Percentiles rank a stretch among this genome's conserved stretches.
Conservation (phyloP, 441 rosid species). For the Brassica hybrid region DNA sequence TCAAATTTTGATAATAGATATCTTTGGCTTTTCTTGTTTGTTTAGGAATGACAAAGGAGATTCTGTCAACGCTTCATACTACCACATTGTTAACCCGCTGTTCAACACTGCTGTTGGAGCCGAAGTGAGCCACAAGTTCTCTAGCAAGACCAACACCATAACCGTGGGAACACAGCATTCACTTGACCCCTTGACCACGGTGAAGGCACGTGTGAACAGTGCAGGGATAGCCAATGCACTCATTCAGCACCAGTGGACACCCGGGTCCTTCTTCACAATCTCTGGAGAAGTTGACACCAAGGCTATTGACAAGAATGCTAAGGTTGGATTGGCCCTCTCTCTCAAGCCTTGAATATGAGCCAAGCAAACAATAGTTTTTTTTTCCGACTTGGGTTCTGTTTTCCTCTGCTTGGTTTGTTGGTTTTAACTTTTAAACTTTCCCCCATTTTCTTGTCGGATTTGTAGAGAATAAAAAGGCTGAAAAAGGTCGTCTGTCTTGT, state of each 20-base stretch:
- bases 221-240: background rate
- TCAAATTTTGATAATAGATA: no score
- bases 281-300: background rate
- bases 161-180: conserved; percentile 1
- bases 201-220: conserved; percentile 5
- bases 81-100: background rate
- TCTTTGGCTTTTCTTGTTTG: no score
- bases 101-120: background rate
- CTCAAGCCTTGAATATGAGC: background rate
- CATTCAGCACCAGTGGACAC: conserved; percentile 4
- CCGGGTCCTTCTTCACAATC: background rate
- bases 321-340: background rate
- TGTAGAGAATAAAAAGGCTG: background rate
- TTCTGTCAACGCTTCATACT: background rate
- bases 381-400: background rate
- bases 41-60: background rate
- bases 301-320: conserved; percentile 3
- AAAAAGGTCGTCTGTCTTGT: background rate
- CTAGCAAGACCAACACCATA: background rate
- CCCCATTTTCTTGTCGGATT: background rate
- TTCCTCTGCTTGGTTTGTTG: background rate
- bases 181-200: background rate
- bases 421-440: background rate
- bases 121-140: conserved; percentile 1
- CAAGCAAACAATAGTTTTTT: background rate